Conservation (phyloP, 768 basidiomycete species). For the Xanthoconium stramineum region DNA sequence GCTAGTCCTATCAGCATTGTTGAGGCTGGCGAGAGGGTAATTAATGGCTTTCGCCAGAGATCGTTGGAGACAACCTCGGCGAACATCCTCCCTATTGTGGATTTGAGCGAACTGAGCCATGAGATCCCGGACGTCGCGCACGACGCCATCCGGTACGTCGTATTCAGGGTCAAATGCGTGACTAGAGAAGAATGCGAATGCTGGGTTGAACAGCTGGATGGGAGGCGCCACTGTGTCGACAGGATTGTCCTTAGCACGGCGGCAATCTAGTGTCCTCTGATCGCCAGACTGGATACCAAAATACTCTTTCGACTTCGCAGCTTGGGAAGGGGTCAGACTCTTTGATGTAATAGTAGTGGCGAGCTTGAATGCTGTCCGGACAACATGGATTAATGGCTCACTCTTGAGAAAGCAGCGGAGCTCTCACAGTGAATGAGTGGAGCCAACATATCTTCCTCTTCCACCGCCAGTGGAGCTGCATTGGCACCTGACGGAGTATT, state of each 20-base stretch:
- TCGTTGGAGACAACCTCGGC: neutral
- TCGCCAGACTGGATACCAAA: neutral
- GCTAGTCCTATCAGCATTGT: neutral
- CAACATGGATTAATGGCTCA: neutral
- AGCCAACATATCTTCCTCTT: no score
- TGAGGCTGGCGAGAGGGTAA: neutral
- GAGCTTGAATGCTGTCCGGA: neutral
- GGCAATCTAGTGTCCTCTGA: conserved; percentile 14
- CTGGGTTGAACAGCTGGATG: conserved; percentile 20
- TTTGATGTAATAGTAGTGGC: neutral
- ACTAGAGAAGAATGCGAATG: conserved; percentile 26
- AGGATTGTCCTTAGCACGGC: neutral
- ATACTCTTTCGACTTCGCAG: conserved; percentile 8
- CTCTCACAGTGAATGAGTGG: no score
- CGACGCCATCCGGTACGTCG: conserved; percentile 3
- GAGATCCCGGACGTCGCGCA: conserved; percentile 9
- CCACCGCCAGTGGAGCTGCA: no score
- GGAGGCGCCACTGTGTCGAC: conserved; percentile 3
- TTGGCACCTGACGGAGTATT: neutral
- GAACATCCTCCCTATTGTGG: neutral
- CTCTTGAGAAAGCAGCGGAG: no score
- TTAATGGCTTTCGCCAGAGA: neutral
- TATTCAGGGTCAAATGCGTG: conserved; percentile 15
- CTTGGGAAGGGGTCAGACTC: conserved; percentile 6
- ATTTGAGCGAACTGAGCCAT: conserved; percentile 18